These are phyloP conservation scores for Podospora bellae-mahoneyi DNA, from an alignment of 495 filamentous ascomycete species.

Conservation along the genomic window DNA sequence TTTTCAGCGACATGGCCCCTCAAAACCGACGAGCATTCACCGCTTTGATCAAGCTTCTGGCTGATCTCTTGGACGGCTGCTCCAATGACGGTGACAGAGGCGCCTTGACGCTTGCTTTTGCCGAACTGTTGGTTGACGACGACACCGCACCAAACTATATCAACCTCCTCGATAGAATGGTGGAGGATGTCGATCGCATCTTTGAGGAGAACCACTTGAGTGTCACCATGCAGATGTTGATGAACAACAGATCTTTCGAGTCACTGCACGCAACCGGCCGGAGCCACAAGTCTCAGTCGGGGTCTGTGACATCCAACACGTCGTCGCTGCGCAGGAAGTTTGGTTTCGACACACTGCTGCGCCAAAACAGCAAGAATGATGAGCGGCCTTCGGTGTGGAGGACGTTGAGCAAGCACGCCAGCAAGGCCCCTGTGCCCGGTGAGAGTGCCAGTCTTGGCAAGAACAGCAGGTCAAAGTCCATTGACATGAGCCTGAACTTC, in stretches of 20 bases:
- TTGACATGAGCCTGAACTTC: slow-evolving; percentile 61
- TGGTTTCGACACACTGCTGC: slow-evolving; percentile 68
- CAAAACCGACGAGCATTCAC: slow-evolving; percentile 90
- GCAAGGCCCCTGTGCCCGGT: slow-evolving; percentile 46
- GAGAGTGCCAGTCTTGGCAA: slow-evolving; percentile 59
- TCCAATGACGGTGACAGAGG: slow-evolving; percentile 91
- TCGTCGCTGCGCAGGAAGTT: slow-evolving; percentile 83
- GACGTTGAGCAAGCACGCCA: slow-evolving; percentile 79
- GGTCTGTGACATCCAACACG: slow-evolving; percentile 60
- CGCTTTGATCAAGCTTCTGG: slow-evolving; percentile 77
- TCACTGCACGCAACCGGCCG: slow-evolving; percentile 45
- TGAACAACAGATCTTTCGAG: slow-evolving; percentile 36
- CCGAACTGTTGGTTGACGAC: slow-evolving; percentile 78
- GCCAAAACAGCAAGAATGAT: slow-evolving; percentile 73
- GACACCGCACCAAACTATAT: slow-evolving; percentile 79
- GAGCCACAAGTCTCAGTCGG: slow-evolving; percentile 43
- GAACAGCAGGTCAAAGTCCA: slow-evolving; percentile 72
- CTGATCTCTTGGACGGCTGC: slow-evolving; percentile 89
- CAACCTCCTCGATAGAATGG: slow-evolving; percentile 83
- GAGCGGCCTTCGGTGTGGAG: slow-evolving; percentile 80
- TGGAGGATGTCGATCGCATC: slow-evolving; percentile 85
- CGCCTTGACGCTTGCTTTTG: slow-evolving; percentile 83
- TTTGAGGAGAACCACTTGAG: slow-evolving; percentile 62
- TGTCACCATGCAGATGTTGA: slow-evolving; percentile 40
- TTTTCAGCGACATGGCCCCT: slow-evolving; percentile 76